Base-by-base conservation (phyloP, 768 basidiomycete genomes). In the Dictyophora rubrovolvata region DNA sequence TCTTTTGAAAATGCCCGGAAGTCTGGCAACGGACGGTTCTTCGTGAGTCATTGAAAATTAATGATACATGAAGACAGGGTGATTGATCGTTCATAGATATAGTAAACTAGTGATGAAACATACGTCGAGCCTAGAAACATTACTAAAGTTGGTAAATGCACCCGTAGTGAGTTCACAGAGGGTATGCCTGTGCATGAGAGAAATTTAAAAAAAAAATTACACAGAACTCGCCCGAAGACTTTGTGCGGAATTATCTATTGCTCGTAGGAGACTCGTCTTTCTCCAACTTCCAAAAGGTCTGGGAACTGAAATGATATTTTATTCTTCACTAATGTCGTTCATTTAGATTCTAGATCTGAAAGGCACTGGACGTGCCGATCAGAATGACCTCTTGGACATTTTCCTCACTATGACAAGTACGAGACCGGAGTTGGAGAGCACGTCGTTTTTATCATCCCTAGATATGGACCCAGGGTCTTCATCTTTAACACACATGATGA, bases 261-360 rank as follows among this genome's bases (percentile, higher is more conserved):
- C 79, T 97, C 59, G 89, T 99, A 62, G 91, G 91, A 21, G 95
- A 97, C 71, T 86, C 88, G 5, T 94, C 93, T 1, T 94, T 94
- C 71, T 87, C 87, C 33, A 98, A 98, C 72, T 99, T 99, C 76
- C 96, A 98, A 75, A 99, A 99, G 83, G 93, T 87, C 35, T 42
- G 71, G 34, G n/a, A 50, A 23, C 20, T 48, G 14, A 48, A 12
- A n/a, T 11, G 14, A 33, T 17, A 42, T 23, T 55, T 51, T 42
- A 37, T 35, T 42, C 42, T 37, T 49, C 51, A 33, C 53, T 21
- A 60, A 20, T 37, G 18, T 36, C 16, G 48, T 20, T 35, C 11
- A 37, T 51, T 5, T 61, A 96, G 93, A 90, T 97, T 56, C 79
- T 97, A 17, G 94, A 97, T 70, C 78, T 97, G 53, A 96, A 96